Evolutionary conservation across 164 flowering plant species (phyloP), one percentile per base, ranked within the genome.

Genomic region (Brasenia schreberi): DNA sequence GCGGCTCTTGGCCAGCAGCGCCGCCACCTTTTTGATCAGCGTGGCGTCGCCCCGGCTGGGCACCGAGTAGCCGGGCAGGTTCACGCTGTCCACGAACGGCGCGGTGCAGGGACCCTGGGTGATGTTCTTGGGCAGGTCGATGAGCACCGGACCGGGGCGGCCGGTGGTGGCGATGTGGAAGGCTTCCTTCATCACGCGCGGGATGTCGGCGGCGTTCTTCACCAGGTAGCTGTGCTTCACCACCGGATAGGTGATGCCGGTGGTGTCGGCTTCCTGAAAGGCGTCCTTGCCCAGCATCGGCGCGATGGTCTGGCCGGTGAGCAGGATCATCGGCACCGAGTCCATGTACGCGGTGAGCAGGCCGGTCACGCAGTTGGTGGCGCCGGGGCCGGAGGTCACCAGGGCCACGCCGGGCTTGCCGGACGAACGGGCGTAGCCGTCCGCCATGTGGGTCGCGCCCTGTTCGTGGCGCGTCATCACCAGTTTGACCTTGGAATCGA

Each of bases 351-450:
- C 89, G 58, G 80, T 85, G 43, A 87, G 87, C 2, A 85, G 80
- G 4, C 89, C 89, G 39, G 85, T 80, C 52, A 85, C 89, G n/a
- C 83, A 64, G 62, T 83, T 85, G 64, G 85, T 83, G 19, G 89
- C 89, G 0, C 89, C 89, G 5, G 89, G 89, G 43, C 89, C 89
- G 0, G 89, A 85, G 9, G 89, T 85, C 11, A 87, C 85, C 42
- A 85, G 82, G 71, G 87, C 83, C 19, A 82, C 82, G 16, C 89
- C 87, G 18, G 81, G 77, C 3, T 18, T 63, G 39, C 89, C 87
- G 4, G 87, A 77, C 39, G 85, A 73, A 52, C 85, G 85, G 0
- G 89, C 87, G 65, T 85, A 85, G 10, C 87, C 89, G 53, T 83
- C 85, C 5, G 89, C 87, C 0, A 85, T 85, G 63, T 83, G 83